phyloP scores from a whole-genome alignment of 2,329 filamentous ascomycete species.

The Phyllachora maydis region DNA sequence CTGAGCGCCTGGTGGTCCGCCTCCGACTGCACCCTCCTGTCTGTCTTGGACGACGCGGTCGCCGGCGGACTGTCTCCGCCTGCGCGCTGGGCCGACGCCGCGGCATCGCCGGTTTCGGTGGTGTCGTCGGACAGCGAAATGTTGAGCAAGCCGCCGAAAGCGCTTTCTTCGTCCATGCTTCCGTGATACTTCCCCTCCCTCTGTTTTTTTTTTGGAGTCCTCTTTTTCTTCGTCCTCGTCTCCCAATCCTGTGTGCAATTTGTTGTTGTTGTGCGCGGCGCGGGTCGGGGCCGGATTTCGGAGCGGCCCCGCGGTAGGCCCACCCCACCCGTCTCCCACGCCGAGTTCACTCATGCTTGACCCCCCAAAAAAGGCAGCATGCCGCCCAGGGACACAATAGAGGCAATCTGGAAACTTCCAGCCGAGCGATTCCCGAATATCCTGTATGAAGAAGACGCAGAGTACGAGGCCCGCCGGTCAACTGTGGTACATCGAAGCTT shows the following conservation, averaged over 20 bases:
- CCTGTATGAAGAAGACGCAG: too few species aligned
- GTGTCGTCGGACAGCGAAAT: slow-evolving; percentile 18
- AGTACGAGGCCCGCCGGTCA: too few species aligned
- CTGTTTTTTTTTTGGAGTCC: not conserved
- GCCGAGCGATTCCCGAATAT: too few species aligned
- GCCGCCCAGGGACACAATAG: not conserved
- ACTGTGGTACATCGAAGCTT: too few species aligned
- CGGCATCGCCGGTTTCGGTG: too few species aligned
- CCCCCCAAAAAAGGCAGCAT: not conserved
- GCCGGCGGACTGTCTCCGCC: not conserved
- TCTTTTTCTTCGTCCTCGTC: not conserved
- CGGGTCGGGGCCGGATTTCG: too few species aligned
- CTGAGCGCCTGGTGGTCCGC: slow-evolving; percentile 25
- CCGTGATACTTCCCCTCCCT: not conserved
- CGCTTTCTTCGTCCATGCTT: slow-evolving; percentile 12
- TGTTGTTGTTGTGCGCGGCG: too few species aligned
- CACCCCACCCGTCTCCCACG: too few species aligned
- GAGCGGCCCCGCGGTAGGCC: too few species aligned
- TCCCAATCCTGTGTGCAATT: not conserved
- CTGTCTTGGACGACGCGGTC: slow-evolving; percentile 4
- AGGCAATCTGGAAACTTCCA: too few species aligned
- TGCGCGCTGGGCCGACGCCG: slow-evolving; percentile 4
- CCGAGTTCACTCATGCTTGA: not conserved
- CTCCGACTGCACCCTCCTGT: slow-evolving; percentile 21
- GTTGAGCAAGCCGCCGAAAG: slow-evolving; percentile 16